Base-by-base conservation (phyloP, 768 basidiomycete species). In the Rhodotorula sphaerocarpa region DNA sequence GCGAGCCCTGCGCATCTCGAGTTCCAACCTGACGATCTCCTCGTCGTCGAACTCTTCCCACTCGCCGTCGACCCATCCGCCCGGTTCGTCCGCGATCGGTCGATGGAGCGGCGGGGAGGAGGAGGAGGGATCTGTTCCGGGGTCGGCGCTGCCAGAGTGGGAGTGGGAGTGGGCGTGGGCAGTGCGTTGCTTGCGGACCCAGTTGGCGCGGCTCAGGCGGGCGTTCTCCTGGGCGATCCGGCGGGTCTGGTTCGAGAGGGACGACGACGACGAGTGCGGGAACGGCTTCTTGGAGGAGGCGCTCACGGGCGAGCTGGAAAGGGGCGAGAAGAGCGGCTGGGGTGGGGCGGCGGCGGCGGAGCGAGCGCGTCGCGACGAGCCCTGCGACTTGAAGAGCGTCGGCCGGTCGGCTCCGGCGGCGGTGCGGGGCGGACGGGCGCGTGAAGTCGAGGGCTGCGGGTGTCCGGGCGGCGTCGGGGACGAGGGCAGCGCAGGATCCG, bases 1-100 rank as follows among this genome's bases (percentile, higher is more conserved):
- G 43, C 50, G 45, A 23, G 36, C 58, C 48, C n/a, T 41, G 11
- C 55, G 23, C 50, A 59, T 51, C 54, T 65, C 63, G n/a, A 55
- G 20, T 25, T 65, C 58, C 20, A 65, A 21, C 21, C 54, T 21
- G n/a, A 39, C 45, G 34, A 41, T 18, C 50, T 65, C 63, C 25
- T 55, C 47, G 1, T 25, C 42, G 48, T 51, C 50, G 12, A 46
- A 65, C 45, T 65, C 63, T 25, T 65, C 54, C 63, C 63, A 65
- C 30, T 65, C 54, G 11, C 63, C 63, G 7, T 33, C 31, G 41
- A 31, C 55, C 54, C 54, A 65, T 18, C 63, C 63, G 6, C 63
- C 63, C 15, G 63, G 63, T 36, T 47, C 61, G 51, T 63, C 61
- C 1, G 61, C 55, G 0, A 1, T 6, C 5, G n/a, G 16, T 21